Conservation (phyloP, 140 eudicot genomes). For the Cichorium intybus region DNA sequence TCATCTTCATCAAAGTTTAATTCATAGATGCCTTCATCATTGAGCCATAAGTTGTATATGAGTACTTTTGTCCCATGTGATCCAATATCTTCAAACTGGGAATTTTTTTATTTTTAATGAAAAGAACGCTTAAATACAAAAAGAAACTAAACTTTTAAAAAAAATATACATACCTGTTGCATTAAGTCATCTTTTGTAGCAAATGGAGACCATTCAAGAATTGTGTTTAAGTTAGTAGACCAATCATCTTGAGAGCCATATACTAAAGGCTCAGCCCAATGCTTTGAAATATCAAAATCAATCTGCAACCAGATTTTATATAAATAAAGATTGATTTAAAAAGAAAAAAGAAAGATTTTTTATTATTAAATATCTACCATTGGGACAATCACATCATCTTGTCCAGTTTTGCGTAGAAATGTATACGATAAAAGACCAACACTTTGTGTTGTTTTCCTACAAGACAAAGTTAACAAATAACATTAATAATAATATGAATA, state of each 20-base stretch:
- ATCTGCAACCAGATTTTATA: conserved; percentile 49
- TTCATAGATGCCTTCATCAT: conserved; percentile 94
- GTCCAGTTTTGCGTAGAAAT: conserved; percentile 84
- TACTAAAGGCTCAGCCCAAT: conserved; percentile 77
- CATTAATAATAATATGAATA: neutral
- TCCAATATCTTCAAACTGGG: conserved; percentile 78
- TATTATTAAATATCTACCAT: conserved; percentile 62
- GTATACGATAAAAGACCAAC: conserved; percentile 92
- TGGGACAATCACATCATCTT: conserved; percentile 93
- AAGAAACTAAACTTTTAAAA: neutral
- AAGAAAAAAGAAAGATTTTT: neutral
- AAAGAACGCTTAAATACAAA: neutral
- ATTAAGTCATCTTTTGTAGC: conserved; percentile 63
- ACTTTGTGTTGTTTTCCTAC: conserved; percentile 77
- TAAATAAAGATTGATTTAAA: neutral
- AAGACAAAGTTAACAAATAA: conserved; percentile 17
- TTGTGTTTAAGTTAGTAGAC: conserved; percentile 76
- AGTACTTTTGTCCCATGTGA: conserved; percentile 84
- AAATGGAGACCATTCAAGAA: conserved; percentile 95
- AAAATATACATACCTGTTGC: conserved; percentile 58
- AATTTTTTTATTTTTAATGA: neutral
- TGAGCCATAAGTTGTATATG: conserved; percentile 85
- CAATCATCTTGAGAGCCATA: conserved; percentile 76
- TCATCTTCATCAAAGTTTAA: conserved; percentile 87
- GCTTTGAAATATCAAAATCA: conserved; percentile 76